A percentile compares a stretch with the other conserved stretches of the same genome.
Evolutionary conservation across 2,329 filamentous ascomycete species (phyloP).

Genomic region (Corynespora cassiicola): DNA sequence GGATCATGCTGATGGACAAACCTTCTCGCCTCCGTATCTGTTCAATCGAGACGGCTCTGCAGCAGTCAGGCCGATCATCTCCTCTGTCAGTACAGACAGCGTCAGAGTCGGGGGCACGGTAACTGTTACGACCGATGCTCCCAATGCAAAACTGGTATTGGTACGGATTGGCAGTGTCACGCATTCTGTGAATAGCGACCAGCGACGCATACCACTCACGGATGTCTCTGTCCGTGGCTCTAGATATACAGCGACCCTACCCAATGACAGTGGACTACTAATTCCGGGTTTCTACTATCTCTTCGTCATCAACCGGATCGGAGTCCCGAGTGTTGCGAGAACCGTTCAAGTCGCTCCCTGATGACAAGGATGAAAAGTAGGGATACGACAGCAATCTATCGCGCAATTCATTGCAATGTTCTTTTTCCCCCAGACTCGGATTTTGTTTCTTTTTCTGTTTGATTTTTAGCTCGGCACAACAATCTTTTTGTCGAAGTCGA

Average conservation of each 20-base stretch:
- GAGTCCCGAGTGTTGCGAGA: slow-evolving; percentile 27
- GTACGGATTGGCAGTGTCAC: slow-evolving; percentile 35
- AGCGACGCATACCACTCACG: slow-evolving; percentile 28
- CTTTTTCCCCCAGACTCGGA: too few relatives aligned
- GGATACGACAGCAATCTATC: too few relatives aligned
- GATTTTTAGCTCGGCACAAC: too few relatives aligned
- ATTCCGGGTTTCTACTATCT: slow-evolving; percentile 34
- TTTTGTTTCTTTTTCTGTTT: too few relatives aligned
- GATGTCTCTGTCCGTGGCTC: slow-evolving; percentile 11
- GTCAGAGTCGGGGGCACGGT: slow-evolving; percentile 27
- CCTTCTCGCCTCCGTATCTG: slow-evolving; percentile 35
- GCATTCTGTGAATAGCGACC: slow-evolving; percentile 37
- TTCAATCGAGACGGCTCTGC: slow-evolving; percentile 29
- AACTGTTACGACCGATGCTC: slow-evolving; percentile 12
- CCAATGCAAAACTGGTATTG: slow-evolving; percentile 18
- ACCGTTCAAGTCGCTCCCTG: slow-evolving; percentile 25
- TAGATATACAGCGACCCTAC: slow-evolving; percentile 21
- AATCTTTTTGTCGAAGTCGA: too few relatives aligned
- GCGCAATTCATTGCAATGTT: too few relatives aligned
- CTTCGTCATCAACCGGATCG: slow-evolving; percentile 23
- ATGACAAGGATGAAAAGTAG: too few relatives aligned
- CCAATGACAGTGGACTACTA: slow-evolving; percentile 26
- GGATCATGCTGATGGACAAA: slow-evolving; percentile 32
- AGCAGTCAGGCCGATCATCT: slow-evolving; percentile 24
- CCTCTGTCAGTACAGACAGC: slow-evolving; percentile 14